Evolutionary conservation across 2,329 filamentous ascomycete genomes (phyloP).

Genomic region (Blastomyces gilchristii): DNA sequence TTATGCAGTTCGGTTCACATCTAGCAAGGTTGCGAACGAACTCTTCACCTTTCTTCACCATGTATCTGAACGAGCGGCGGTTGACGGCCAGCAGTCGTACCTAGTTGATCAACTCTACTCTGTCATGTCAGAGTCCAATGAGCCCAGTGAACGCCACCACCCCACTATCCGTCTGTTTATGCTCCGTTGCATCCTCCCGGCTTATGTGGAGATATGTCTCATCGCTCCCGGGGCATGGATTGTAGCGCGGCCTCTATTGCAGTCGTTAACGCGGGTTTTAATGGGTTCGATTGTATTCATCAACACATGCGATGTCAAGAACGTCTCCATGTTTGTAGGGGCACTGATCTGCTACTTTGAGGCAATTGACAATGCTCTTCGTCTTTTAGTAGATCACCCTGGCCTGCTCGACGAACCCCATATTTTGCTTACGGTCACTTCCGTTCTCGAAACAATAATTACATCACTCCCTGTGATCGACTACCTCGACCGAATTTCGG

Average conservation of each 20-base stretch:
- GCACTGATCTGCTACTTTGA: constrained; percentile 33
- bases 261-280: constrained; percentile 37
- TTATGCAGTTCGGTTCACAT: constrained; percentile 45
- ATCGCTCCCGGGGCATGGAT: constrained; percentile 41
- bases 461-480: constrained; percentile 36
- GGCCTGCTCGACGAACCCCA: constrained; percentile 30
- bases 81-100: constrained; percentile 48
- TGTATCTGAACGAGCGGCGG: constrained; percentile 48
- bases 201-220: constrained; percentile 44
- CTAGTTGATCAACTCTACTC: constrained; percentile 45
- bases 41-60: constrained; percentile 50
- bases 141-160: constrained; percentile 30
- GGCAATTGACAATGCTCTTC: constrained; percentile 29
- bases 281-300: constrained; percentile 38
- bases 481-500: constrained; percentile 36
- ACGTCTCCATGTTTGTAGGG: constrained; percentile 27
- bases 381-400: constrained; percentile 26
- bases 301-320: constrained; percentile 32
- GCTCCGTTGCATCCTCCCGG: constrained; percentile 46
- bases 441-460: constrained; percentile 34
- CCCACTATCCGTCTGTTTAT: constrained; percentile 44
- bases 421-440: constrained; percentile 30
- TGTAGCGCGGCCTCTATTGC: constrained; percentile 43
- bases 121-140: constrained; percentile 39
- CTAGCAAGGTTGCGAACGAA: constrained; percentile 42